Percentiles rank a stretch among this genome's conserved stretches.
Conservation (phyloP, 805 yeast genomes). For the Nakazawaea peltata region DNA sequence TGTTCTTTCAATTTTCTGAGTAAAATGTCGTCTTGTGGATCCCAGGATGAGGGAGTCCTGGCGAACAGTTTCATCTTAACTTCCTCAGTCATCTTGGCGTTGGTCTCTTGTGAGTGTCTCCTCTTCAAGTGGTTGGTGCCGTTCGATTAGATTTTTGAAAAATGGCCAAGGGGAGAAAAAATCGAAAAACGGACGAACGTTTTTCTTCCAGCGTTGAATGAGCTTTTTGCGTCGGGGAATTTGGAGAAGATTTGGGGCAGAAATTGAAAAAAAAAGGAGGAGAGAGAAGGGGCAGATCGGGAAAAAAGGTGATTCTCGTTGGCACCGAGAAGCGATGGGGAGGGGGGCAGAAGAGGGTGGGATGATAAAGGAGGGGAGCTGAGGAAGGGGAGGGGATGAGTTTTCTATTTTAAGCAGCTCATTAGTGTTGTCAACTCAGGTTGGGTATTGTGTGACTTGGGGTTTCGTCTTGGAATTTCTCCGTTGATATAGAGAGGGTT, state of each 20-base stretch:
- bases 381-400: not conserved
- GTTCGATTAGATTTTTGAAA: not conserved
- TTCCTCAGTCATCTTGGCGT: too few relatives aligned
- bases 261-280: not conserved
- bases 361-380: not conserved
- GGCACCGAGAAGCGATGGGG: too few relatives aligned
- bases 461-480: too few relatives aligned
- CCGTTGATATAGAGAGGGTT: too few relatives aligned
- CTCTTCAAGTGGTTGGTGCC: not conserved
- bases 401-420: too few relatives aligned
- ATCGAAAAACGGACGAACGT: too few relatives aligned
- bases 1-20: constrained; percentile 71
- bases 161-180: not conserved
- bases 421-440: too few relatives aligned
- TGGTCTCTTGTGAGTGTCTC: too few relatives aligned
- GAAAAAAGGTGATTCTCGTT: too few relatives aligned
- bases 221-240: not conserved
- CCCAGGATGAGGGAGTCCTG: constrained; percentile 45
- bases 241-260: not conserved
- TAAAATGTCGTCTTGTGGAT: constrained; percentile 65
- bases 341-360: not conserved
- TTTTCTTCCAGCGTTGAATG: too few relatives aligned
- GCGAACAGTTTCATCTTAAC: constrained; percentile 5
- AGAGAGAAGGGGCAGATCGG: too few relatives aligned
- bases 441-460: too few relatives aligned